Percentiles rank a stretch among this genome's conserved stretches.
These are phyloP conservation scores for Cryoendolithus antarcticus DNA, from an alignment of 2,329 filamentous ascomycete species.

Conservation along the genomic window DNA sequence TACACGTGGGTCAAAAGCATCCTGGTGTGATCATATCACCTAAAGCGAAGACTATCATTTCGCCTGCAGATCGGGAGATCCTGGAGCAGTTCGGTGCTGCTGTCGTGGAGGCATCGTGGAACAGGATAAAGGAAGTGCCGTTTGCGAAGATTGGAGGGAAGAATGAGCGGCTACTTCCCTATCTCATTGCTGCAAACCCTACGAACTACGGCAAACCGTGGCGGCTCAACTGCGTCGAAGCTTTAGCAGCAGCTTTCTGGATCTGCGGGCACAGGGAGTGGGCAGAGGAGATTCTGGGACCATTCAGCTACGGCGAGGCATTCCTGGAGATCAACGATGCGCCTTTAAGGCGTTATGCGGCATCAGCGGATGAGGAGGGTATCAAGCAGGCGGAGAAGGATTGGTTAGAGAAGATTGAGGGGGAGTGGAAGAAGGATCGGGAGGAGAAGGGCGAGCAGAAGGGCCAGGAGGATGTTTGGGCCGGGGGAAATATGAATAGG, in stretches of 20 bases:
- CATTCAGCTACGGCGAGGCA: slow-evolving; percentile 77
- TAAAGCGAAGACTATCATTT: slow-evolving; percentile 77
- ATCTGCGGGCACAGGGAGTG: slow-evolving; percentile 89
- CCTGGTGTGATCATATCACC: slow-evolving; percentile 88
- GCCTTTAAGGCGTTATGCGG: slow-evolving; percentile 72
- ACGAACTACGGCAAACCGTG: slow-evolving; percentile 97
- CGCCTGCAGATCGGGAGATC: slow-evolving; percentile 69
- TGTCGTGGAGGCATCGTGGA: slow-evolving; percentile 96
- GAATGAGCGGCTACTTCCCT: slow-evolving; percentile 81
- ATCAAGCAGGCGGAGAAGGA: slow-evolving; percentile 74
- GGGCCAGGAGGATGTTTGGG: slow-evolving; percentile 61
- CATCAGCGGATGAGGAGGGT: slow-evolving; percentile 65
- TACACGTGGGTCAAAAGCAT: slow-evolving; percentile 84
- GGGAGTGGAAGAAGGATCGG: slow-evolving; percentile 73
- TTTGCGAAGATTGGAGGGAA: slow-evolving; percentile 87
- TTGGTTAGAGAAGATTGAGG: slow-evolving; percentile 83
- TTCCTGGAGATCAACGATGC: slow-evolving; percentile 86
- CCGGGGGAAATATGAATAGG: slow-evolving; percentile 77
- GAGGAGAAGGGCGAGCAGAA: slow-evolving; percentile 46
- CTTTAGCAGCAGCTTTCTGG: slow-evolving; percentile 78
- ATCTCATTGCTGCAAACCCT: slow-evolving; percentile 89
- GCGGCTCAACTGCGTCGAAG: slow-evolving; percentile 91
- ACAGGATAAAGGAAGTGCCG: slow-evolving; percentile 78
- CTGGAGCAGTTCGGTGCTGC: slow-evolving; percentile 84
- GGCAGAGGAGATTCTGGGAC: slow-evolving; percentile 70